phyloP scores from a whole-genome alignment of 768 basidiomycete species.

The Cyathus striatus region DNA sequence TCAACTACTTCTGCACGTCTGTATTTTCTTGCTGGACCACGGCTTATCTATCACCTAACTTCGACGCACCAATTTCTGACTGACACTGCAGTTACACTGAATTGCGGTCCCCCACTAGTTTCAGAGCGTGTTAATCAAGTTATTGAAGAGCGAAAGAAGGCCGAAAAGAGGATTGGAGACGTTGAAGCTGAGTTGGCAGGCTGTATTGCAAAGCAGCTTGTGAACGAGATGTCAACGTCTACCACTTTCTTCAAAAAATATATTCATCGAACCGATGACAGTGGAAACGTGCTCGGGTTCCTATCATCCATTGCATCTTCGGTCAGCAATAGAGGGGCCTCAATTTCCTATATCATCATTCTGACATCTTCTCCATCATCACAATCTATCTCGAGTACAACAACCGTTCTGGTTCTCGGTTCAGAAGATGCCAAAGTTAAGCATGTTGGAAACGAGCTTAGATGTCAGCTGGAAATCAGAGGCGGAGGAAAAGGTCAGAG shows the following conservation, averaged over 20 bases:
- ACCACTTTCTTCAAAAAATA: conserved; percentile 35
- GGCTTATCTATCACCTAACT: conserved; percentile 60
- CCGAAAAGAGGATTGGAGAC: conserved; percentile 65
- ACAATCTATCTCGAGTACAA: conserved; percentile 43
- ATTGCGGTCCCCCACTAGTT: conserved; percentile 62
- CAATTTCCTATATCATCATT: conserved; percentile 37
- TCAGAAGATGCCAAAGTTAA: conserved; percentile 58
- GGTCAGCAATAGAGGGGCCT: conserved; percentile 24
- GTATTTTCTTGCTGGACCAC: conserved; percentile 80
- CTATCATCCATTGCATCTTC: conserved; percentile 52
- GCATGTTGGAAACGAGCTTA: conserved; percentile 50
- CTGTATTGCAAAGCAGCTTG: conserved; percentile 36
- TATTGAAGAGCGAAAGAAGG: conserved; percentile 59
- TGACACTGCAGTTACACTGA: conserved; percentile 53
- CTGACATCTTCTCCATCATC: conserved; percentile 60
- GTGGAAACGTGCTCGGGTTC: conserved; percentile 52
- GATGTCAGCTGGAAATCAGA: conserved; percentile 54
- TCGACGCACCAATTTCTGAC: conserved; percentile 53
- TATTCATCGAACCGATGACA: conserved; percentile 59
- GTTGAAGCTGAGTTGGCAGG: conserved; percentile 62
- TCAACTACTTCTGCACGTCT: conserved; percentile 63
- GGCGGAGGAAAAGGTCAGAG: conserved; percentile 74
- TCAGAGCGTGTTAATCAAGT: conserved; percentile 66
- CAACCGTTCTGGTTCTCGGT: conserved; percentile 56
- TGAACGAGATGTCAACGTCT: conserved; percentile 25